Conservation (phyloP, 768 basidiomycete genomes). For the Xerocomus potaroensis region DNA sequence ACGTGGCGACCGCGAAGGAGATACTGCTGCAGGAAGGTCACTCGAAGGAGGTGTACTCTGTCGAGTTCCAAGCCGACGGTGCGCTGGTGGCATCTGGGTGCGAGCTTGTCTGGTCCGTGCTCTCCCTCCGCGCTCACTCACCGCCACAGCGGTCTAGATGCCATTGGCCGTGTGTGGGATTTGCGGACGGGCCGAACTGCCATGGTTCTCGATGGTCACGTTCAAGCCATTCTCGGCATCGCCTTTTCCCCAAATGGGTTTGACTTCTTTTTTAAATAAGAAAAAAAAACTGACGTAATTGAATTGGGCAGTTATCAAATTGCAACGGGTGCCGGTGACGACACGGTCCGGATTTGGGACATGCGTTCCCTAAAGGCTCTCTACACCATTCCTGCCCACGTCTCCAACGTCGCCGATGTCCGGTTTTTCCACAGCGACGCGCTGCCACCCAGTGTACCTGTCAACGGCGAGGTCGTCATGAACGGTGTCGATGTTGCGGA, state of each 20-base stretch:
- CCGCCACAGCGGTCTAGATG: constrained; percentile 78
- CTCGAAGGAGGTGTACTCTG: constrained; percentile 91
- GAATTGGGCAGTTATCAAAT: constrained; percentile 81
- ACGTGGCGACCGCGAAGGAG: constrained; percentile 76
- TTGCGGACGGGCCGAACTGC: constrained; percentile 91
- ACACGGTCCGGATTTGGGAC: constrained; percentile 99
- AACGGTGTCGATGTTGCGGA: constrained; percentile 40
- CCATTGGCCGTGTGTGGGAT: constrained; percentile 97
- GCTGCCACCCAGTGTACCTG: constrained; percentile 37
- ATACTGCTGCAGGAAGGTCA: constrained; percentile 93
- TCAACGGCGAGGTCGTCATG: constrained; percentile 48
- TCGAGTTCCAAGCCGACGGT: constrained; percentile 97
- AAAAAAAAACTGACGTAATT: constrained; percentile 6
- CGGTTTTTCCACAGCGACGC: constrained; percentile 84
- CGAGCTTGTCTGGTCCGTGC: background rate
- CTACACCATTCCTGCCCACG: constrained; percentile 95
- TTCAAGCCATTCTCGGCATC: constrained; percentile 86
- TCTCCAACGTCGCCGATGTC: constrained; percentile 91
- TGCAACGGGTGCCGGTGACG: constrained; percentile 94
- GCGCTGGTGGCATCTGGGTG: constrained; percentile 91
- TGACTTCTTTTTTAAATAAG: constrained; percentile 19
- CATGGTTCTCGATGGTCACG: constrained; percentile 97
- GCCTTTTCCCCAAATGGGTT: constrained; percentile 96
- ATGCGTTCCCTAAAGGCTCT: constrained; percentile 88
- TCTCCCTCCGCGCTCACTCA: background rate